A percentile compares a stretch with the other conserved stretches of the same genome.
Evolutionary conservation across 2,329 filamentous ascomycete genomes (phyloP).

Genomic region (Ophiocordyceps unilateralis): DNA sequence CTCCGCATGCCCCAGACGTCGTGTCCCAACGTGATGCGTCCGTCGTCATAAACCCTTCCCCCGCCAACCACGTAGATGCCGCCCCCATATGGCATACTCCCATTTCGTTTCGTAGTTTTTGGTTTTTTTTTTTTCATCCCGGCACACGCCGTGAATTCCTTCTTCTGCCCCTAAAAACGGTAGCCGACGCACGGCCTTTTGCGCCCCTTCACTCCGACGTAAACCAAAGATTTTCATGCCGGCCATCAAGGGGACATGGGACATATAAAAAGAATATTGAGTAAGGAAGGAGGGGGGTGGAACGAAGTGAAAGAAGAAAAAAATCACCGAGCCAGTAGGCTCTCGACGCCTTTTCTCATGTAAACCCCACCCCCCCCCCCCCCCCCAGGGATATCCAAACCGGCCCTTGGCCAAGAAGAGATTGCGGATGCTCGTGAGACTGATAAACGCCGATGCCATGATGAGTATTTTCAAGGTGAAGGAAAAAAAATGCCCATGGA

Average conservation of each 20-base stretch:
- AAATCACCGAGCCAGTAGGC: background rate
- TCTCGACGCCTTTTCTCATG: background rate
- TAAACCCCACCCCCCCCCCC: too few species aligned
- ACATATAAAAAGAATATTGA: background rate
- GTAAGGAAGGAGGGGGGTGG: too few species aligned
- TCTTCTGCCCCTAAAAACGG: background rate
- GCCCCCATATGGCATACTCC: background rate
- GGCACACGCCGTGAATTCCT: background rate
- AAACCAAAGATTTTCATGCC: background rate
- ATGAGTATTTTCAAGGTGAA: conserved; percentile 3
- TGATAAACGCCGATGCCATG: conserved; percentile 12
- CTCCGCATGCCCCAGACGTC: background rate
- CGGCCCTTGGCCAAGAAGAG: background rate
- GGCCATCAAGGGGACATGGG: background rate
- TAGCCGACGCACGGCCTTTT: background rate
- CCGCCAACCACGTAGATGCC: background rate
- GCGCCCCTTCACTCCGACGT: background rate
- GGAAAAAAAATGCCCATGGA: background rate
- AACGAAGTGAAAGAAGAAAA: background rate
- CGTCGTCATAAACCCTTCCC: background rate
- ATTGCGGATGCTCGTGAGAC: background rate
- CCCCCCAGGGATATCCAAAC: background rate
- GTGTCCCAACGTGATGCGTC: background rate
- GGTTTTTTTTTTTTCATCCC: background rate
- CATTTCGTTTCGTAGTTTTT: background rate